Conservation (phyloP, 2,329 filamentous ascomycete species). For the Macrophomina phaseolina region DNA sequence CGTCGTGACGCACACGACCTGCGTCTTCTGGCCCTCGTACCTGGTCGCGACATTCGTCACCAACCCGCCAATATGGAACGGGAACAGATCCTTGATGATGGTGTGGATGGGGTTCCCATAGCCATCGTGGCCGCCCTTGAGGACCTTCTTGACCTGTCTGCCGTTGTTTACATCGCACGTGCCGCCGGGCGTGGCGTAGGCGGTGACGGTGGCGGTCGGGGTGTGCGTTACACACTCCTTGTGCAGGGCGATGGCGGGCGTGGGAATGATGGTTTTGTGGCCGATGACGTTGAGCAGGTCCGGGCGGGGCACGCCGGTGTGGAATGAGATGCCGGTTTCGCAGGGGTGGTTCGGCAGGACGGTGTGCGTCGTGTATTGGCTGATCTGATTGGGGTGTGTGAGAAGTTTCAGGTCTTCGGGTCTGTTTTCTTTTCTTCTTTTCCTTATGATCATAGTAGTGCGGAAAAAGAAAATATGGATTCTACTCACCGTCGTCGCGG, state of each 20-base stretch:
- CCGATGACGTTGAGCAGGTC: not conserved
- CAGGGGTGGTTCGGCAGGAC: not conserved
- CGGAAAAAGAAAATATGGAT: too few species aligned
- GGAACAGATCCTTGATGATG: not conserved
- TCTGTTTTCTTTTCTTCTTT: too few species aligned
- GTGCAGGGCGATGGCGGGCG: not conserved
- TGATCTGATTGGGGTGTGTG: not conserved
- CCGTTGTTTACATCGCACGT: not conserved
- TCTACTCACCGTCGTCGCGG: not conserved
- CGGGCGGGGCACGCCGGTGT: not conserved
- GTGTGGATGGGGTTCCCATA: not conserved
- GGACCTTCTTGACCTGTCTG: too few species aligned
- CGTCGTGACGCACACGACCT: not conserved
- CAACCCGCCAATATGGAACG: not conserved
- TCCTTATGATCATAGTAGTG: too few species aligned
- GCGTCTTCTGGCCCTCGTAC: not conserved
- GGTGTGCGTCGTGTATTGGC: not conserved
- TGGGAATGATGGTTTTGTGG: not conserved
- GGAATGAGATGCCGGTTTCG: not conserved
- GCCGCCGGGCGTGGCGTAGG: not conserved
- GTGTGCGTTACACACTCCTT: not conserved
- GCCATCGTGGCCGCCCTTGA: not conserved
- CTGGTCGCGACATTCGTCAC: not conserved
- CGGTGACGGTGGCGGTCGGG: not conserved
- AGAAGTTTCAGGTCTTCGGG: too few species aligned